These are phyloP conservation scores for Sarcomyxa edulis DNA, from an alignment of 768 basidiomycete species.

Conservation along the genomic window DNA sequence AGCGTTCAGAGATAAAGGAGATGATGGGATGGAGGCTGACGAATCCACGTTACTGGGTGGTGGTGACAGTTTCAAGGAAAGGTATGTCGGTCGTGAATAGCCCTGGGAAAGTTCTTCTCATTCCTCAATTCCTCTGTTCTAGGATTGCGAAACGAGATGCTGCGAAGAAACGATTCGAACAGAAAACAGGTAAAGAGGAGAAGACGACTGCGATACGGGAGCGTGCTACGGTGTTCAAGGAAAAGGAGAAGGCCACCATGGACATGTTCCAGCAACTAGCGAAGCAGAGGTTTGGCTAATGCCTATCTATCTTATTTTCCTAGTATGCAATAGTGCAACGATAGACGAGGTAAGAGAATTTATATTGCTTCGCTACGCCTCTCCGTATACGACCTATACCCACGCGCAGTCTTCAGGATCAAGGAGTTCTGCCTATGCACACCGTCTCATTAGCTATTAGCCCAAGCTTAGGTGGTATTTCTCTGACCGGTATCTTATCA, in stretches of 20 bases:
- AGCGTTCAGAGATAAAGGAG: conserved; percentile 71
- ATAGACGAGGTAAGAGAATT: too few relatives aligned
- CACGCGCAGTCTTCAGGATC: too few relatives aligned
- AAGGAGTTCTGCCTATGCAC: too few relatives aligned
- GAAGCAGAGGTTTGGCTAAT: conserved; percentile 79
- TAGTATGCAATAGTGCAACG: too few relatives aligned
- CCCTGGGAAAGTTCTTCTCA: too few relatives aligned
- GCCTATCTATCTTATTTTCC: too few relatives aligned
- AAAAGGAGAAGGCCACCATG: conserved; percentile 91
- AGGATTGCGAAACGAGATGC: conserved; percentile 77
- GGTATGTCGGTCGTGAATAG: conserved; percentile 47
- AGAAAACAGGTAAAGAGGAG: conserved; percentile 43
- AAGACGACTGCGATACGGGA: conserved; percentile 50
- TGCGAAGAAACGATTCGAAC: conserved; percentile 55
- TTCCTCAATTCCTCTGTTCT: conserved; percentile 2
- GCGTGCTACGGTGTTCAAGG: conserved; percentile 54
- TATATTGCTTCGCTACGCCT: too few relatives aligned
- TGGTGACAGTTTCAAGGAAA: conserved; percentile 74
- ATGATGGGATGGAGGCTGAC: conserved; percentile 67
- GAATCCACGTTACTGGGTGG: conserved; percentile 81
- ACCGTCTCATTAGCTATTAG: too few relatives aligned
- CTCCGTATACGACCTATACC: too few relatives aligned
- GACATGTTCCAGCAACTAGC: conserved; percentile 93
- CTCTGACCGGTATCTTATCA: too few relatives aligned
- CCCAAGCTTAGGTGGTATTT: too few relatives aligned